A percentile compares a stretch with the other conserved stretches of the same genome.
These are phyloP conservation scores for Umbelopsis sp. DNA, from an alignment of 192 early-diverging fungal species.

Conservation along the genomic window DNA sequence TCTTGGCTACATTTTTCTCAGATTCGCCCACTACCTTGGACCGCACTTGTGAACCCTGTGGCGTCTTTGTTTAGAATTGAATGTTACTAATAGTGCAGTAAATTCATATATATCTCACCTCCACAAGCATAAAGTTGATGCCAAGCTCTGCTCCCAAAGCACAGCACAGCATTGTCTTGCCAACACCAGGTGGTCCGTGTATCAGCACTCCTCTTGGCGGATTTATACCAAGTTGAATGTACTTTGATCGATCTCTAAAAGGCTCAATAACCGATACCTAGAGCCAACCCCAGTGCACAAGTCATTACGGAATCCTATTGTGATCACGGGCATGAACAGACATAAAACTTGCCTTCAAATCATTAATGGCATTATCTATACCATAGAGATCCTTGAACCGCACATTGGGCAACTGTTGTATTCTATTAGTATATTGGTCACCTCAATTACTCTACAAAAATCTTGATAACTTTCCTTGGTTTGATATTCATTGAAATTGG, in stretches of 20 bases:
- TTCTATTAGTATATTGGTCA: not conserved
- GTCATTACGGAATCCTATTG: not conserved
- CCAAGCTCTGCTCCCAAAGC: conserved; percentile 78
- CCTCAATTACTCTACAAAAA: not conserved
- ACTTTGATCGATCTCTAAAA: conserved; percentile 51
- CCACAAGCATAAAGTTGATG: conserved; percentile 83
- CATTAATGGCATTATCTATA: conserved; percentile 64
- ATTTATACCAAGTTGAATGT: conserved; percentile 61
- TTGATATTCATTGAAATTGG: conserved; percentile 54
- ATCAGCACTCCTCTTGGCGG: conserved; percentile 82
- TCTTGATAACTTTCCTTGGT: conserved; percentile 35
- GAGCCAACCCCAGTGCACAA: not conserved
- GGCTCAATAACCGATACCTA: conserved; percentile 58
- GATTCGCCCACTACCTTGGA: conserved; percentile 96
- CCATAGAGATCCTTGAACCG: conserved; percentile 78
- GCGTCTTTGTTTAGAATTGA: not conserved
- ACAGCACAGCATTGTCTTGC: conserved; percentile 88
- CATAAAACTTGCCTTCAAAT: conserved; percentile 52
- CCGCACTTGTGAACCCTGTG: conserved; percentile 75
- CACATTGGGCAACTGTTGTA: conserved; percentile 56
- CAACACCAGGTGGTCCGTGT: conserved; percentile 87
- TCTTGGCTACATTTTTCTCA: conserved; percentile 78
- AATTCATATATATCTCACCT: conserved; percentile 44
- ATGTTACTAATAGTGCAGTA: not conserved
- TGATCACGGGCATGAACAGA: not conserved